phyloP scores from a whole-genome alignment of 306 rosid species.

The Morella rubra region DNA sequence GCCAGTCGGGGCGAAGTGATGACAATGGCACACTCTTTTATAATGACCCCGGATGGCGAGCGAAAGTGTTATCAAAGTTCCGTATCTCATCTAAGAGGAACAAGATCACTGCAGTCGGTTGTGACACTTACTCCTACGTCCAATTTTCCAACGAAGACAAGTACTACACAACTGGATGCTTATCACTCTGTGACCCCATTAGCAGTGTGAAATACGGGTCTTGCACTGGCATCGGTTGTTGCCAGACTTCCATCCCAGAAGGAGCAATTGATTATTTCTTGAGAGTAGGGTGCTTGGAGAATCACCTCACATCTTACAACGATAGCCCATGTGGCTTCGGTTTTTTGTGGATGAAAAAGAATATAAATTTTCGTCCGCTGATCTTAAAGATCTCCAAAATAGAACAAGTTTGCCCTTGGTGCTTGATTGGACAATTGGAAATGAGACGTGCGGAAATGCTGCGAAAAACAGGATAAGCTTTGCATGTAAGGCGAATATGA shows the following conservation, averaged over 20 bases:
- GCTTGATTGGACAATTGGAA: conserved; percentile 44
- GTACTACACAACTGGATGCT: background rate
- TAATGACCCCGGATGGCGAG: no score
- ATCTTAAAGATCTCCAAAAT: background rate
- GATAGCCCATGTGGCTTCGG: background rate
- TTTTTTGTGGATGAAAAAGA: background rate
- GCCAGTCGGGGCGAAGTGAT: no score
- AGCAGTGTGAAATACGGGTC: background rate
- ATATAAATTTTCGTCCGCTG: conserved; percentile 6
- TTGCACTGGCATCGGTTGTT: conserved; percentile 1
- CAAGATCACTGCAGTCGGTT: no score
- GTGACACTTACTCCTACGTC: no score
- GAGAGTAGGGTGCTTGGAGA: background rate
- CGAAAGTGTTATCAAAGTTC: no score
- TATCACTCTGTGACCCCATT: background rate
- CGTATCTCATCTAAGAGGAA: no score
- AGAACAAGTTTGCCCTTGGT: conserved; percentile 6
- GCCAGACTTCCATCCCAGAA: background rate
- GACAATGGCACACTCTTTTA: no score
- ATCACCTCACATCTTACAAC: background rate
- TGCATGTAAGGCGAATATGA: conserved; percentile 8
- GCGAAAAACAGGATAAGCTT: background rate
- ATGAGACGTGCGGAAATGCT: conserved; percentile 26
- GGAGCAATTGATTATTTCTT: no score
- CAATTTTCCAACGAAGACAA: no score